Conservation (phyloP, 2,329 filamentous ascomycete species). For the Balansia obtecta region DNA sequence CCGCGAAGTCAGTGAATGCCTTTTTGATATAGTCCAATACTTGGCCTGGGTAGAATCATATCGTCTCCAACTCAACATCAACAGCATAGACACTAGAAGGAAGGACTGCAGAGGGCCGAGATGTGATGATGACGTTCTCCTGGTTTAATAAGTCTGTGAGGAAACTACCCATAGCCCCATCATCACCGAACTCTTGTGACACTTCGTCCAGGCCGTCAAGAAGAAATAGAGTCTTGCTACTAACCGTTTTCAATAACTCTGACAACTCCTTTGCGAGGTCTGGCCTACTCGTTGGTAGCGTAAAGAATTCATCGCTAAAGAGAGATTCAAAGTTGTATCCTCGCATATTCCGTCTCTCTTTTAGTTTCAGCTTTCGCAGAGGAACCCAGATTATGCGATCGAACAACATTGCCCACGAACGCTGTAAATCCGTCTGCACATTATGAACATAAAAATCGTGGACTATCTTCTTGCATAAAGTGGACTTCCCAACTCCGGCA, state of each 20-base stretch:
- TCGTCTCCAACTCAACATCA: slow-evolving; percentile 26
- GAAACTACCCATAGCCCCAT: slow-evolving; percentile 11
- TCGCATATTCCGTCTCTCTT: not conserved
- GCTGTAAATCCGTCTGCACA: not conserved
- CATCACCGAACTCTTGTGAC: slow-evolving; percentile 9
- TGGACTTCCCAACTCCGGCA: slow-evolving; percentile 27
- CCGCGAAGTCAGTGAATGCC: slow-evolving; percentile 2
- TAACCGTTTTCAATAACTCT: slow-evolving; percentile 2
- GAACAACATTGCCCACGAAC: slow-evolving; percentile 14
- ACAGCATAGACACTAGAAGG: slow-evolving; percentile 8
- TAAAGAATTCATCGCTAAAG: slow-evolving; percentile 18
- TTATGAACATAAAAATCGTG: slow-evolving; percentile 16
- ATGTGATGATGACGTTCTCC: slow-evolving; percentile 26
- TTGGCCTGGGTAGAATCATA: slow-evolving; percentile 26
- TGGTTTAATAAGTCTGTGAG: slow-evolving; percentile 19
- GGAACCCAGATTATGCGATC: slow-evolving; percentile 28
- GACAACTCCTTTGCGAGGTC: slow-evolving; percentile 11
- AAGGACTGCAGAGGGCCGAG: slow-evolving; percentile 18
- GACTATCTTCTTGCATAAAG: slow-evolving; percentile 29
- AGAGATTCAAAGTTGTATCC: slow-evolving; percentile 15
- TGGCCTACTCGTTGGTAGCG: not conserved
- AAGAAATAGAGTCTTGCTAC: slow-evolving; percentile 22
- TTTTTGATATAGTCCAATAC: slow-evolving; percentile 19
- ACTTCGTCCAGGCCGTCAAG: slow-evolving; percentile 33
- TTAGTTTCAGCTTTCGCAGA: slow-evolving; percentile 20